phyloP scores from a whole-genome alignment of 2,329 filamentous ascomycete species.

The Hymenoscyphus scutula region DNA sequence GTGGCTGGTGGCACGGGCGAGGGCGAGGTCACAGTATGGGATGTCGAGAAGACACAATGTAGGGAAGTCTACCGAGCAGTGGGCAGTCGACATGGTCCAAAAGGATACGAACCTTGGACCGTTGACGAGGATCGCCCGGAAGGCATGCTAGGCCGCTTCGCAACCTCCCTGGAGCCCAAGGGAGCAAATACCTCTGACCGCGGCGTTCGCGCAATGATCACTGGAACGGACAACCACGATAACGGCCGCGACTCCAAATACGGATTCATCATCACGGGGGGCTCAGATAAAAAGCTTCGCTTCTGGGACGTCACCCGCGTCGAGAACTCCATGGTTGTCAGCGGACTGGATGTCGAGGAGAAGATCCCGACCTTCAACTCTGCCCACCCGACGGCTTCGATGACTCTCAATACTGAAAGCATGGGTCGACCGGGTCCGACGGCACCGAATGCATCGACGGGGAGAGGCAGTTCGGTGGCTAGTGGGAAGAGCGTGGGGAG shows the following conservation, averaged over 20 bases:
- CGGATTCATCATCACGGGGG: constrained; percentile 82
- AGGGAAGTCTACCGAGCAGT: constrained; percentile 79
- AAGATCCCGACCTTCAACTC: constrained; percentile 70
- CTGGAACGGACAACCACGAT: constrained; percentile 68
- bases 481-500: constrained; percentile 33
- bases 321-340: constrained; percentile 77
- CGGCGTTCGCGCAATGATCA: constrained; percentile 72
- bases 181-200: constrained; percentile 55
- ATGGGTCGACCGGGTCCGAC: constrained; percentile 31
- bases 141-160: constrained; percentile 82
- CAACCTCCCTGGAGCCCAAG: constrained; percentile 66
- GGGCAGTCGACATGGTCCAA: constrained; percentile 57
- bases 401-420: constrained; percentile 64
- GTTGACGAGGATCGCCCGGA: constrained; percentile 88
- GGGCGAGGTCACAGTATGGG: constrained; percentile 93
- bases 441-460: constrained; percentile 31
- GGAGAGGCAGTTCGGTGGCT: constrained; percentile 33
- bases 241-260: constrained; percentile 71
- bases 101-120: constrained; percentile 78
- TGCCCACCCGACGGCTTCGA: constrained; percentile 58
- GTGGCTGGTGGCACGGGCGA: constrained; percentile 83
- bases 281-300: constrained; percentile 84
- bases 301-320: constrained; percentile 87
- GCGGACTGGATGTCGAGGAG: constrained; percentile 70
- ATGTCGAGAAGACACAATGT: constrained; percentile 85